Evolutionary conservation across 306 rosid species (phyloP).

Genomic region (Acacia crassicarpa): DNA sequence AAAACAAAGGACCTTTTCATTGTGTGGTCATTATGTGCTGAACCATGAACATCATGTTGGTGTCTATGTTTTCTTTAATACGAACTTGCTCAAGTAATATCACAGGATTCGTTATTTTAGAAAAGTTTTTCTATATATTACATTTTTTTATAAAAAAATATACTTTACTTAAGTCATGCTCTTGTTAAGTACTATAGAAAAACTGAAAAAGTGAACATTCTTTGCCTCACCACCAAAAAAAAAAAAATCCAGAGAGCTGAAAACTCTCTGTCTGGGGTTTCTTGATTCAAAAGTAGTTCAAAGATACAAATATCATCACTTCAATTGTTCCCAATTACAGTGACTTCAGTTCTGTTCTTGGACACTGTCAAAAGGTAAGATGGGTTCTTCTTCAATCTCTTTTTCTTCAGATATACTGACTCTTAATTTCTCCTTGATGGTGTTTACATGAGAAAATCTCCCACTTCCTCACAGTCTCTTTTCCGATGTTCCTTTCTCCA

Average conservation of each 20-base stretch:
- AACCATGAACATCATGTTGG: neutral
- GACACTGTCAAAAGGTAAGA: neutral
- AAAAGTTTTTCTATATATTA: neutral
- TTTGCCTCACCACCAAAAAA: neutral
- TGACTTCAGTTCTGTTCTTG: neutral
- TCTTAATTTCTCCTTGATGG: neutral
- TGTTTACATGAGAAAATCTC: slow-evolving; percentile 2
- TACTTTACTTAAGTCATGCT: neutral
- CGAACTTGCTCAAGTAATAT: neutral
- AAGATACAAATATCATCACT: neutral
- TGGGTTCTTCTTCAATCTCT: slow-evolving; percentile 23
- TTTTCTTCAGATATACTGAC: neutral
- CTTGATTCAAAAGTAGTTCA: slow-evolving; percentile 30
- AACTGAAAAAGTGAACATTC: neutral
- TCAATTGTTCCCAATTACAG: neutral
- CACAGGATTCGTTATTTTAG: neutral
- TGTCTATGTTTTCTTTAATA: neutral
- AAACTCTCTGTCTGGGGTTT: neutral
- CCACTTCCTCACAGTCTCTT: slow-evolving; percentile 3
- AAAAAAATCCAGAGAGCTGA: no score
- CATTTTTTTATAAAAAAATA: neutral
- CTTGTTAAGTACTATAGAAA: neutral
- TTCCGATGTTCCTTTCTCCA: neutral
- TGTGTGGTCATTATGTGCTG: neutral
- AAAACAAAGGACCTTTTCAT: neutral